Percentiles rank a stretch among this genome's conserved stretches.
These are phyloP conservation scores for Fraxinus velutina DNA, from an alignment of 305 asterid species.

Conservation along the genomic window DNA sequence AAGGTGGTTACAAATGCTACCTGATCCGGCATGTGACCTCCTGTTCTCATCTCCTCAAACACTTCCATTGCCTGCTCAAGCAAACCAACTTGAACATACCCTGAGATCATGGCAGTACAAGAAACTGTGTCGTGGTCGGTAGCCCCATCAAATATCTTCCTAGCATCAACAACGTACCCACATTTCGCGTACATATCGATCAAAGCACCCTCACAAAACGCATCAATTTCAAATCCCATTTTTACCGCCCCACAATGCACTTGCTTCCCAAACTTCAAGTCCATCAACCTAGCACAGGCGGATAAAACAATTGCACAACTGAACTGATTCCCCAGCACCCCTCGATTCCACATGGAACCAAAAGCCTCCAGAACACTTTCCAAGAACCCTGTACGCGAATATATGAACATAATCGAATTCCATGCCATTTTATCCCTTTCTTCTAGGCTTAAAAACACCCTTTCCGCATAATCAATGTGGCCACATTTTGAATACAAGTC, in stretches of 20 bases:
- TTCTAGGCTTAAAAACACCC: constrained; percentile 45
- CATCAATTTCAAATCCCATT: constrained; percentile 45
- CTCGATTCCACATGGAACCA: constrained; percentile 50
- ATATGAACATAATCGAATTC: constrained; percentile 74
- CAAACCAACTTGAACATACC: constrained; percentile 59
- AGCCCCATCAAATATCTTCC: constrained; percentile 56
- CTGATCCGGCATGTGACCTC: constrained; percentile 57
- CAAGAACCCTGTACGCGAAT: constrained; percentile 52
- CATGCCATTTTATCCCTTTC: constrained; percentile 59
- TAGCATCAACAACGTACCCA: constrained; percentile 49
- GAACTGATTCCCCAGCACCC: constrained; percentile 61
- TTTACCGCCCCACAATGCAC: constrained; percentile 55
- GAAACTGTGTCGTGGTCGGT: constrained; percentile 55
- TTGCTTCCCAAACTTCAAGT: constrained; percentile 55
- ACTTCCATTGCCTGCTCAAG: constrained; percentile 48
- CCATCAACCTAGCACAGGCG: constrained; percentile 55
- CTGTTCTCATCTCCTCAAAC: constrained; percentile 55
- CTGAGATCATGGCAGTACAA: constrained; percentile 79
- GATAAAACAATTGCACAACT: constrained; percentile 72
- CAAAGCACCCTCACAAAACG: constrained; percentile 68
- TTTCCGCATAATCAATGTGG: constrained; percentile 45
- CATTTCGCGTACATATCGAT: constrained; percentile 84
- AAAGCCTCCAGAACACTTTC: constrained; percentile 45
- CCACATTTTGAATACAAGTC: constrained; percentile 86
- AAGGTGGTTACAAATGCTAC: constrained; percentile 61